Base-by-base conservation (phyloP, 2,329 filamentous ascomycete genomes). In the Phialocephala sp. region DNA sequence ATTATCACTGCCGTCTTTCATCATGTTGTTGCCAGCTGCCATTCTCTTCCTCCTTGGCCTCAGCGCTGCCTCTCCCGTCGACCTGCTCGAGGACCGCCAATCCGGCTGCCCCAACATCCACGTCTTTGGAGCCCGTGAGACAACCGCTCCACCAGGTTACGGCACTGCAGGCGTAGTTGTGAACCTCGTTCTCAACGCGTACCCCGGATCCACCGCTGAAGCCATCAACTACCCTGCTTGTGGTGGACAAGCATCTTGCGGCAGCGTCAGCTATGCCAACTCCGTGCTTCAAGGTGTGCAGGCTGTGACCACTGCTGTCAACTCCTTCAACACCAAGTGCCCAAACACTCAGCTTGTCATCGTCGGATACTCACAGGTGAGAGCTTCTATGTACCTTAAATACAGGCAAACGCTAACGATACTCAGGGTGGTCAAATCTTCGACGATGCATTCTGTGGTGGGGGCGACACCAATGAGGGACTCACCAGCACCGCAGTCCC, bases 361-460 rank as follows among this genome's bases (percentile, higher is more conserved):
- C 37, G 84, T 89, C 43, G 87, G 87, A 41, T 89, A 89, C 75
- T 88, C 85, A 8, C 86, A 88, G 79, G 84, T 85, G 72, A 24
- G 77, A 61, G 27, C 18, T 27, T 39, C 27, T 20, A 41, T n/a
- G 15, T 18, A 12, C n/a, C n/a, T 27, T 37, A 20, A 35, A 24
- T 24, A 18, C 20, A 20, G 24, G 22, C 11, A 22, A 55, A 15
- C 27, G 14, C 27, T 36, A 32, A 58, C 22, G 36, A 22, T 6
- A 20, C 52, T 14, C 45, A 87, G 82, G 87, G 87, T 55, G 85
- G 83, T 50, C 84, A 89, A 77, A 89, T 89, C 70, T 83, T 87
- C 75, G 86, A 89, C 69, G 84, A 87, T 69, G 86, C 85, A 8
- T 77, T 88, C 47, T 89, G 86, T 71, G 86, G 87, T 15, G 87